phyloP scores from a whole-genome alignment of 2,329 filamentous ascomycete species.

The Penicillium corylophilum region DNA sequence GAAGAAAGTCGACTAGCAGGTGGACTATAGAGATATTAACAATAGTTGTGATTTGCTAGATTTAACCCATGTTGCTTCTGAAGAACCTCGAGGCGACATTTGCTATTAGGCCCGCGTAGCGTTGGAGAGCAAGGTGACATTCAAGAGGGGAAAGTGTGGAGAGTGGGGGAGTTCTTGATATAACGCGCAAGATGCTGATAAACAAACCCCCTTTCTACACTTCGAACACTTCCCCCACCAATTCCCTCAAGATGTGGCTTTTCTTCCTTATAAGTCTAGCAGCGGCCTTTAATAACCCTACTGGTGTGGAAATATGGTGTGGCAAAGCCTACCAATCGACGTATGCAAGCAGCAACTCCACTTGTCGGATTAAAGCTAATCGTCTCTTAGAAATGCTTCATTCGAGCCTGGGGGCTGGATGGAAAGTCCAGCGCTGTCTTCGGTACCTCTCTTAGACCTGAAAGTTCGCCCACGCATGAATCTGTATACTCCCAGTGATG shows the following conservation, averaged over 20 bases:
- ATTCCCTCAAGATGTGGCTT: slow-evolving; percentile 3
- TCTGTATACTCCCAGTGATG: slow-evolving; percentile 48
- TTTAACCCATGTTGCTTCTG: not conserved
- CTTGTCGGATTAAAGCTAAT: not conserved
- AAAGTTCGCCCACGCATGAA: slow-evolving; percentile 49
- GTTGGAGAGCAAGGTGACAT: slow-evolving; percentile 12
- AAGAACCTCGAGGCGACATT: not conserved
- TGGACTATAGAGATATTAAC: not conserved
- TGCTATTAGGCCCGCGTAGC: not conserved
- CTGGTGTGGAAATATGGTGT: slow-evolving; percentile 50
- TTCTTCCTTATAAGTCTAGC: slow-evolving; percentile 6
- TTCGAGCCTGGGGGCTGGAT: slow-evolving; percentile 52
- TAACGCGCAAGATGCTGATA: not conserved
- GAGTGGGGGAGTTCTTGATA: slow-evolving; percentile 7
- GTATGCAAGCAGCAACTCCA: slow-evolving; percentile 30
- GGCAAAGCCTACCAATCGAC: slow-evolving; percentile 48
- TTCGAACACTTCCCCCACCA: not conserved
- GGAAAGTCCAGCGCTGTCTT: slow-evolving; percentile 37
- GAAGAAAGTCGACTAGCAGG: not conserved
- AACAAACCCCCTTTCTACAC: slow-evolving; percentile 1
- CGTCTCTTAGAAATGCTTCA: slow-evolving; percentile 41
- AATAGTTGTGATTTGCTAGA: not conserved
- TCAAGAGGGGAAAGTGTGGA: slow-evolving; percentile 4
- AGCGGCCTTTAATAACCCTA: slow-evolving; percentile 37
- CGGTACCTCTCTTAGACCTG: slow-evolving; percentile 43